These are phyloP conservation scores for Phytophthora fragariae DNA, from an alignment of 352 stramenopile genomes.

Conservation along the genomic window DNA sequence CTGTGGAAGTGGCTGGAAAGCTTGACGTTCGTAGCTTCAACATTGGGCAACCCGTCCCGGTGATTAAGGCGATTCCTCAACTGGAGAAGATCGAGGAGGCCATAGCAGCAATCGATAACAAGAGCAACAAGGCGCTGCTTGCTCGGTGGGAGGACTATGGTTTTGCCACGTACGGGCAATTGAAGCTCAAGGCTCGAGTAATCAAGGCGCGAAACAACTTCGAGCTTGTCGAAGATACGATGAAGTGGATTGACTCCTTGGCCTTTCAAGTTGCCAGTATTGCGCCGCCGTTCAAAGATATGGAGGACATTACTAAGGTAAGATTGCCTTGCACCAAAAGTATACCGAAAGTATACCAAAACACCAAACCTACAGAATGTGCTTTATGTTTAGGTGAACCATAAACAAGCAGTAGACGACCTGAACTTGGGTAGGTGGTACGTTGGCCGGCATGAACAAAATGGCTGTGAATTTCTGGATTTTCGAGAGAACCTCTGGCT, in stretches of 20 bases:
- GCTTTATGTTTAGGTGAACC: background rate
- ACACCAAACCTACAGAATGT: too few relatives aligned
- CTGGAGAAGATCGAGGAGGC: background rate
- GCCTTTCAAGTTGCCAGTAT: background rate
- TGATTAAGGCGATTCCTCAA: conserved; percentile 3
- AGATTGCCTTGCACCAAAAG: background rate
- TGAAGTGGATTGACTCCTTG: conserved; percentile 2
- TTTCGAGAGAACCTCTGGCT: conserved; percentile 9
- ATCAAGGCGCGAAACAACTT: background rate
- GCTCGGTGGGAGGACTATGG: conserved; percentile 5
- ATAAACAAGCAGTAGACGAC: background rate
- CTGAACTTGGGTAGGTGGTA: conserved; percentile 2
- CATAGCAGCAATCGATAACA: background rate
- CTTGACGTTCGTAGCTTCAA: conserved; percentile 1
- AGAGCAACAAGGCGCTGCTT: background rate
- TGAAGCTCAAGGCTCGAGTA: background rate
- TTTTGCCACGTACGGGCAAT: conserved; percentile 1
- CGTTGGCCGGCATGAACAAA: background rate
- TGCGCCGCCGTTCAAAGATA: background rate
- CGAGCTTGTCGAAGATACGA: too few relatives aligned
- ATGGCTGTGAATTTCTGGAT: conserved; percentile 8
- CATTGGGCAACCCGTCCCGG: conserved; percentile 1
- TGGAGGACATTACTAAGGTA: background rate
- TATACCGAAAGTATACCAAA: background rate
- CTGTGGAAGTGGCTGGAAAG: background rate